Evolutionary conservation across 176 grass and related monocot genomes (phyloP).

Genomic region (Musa itinerans): DNA sequence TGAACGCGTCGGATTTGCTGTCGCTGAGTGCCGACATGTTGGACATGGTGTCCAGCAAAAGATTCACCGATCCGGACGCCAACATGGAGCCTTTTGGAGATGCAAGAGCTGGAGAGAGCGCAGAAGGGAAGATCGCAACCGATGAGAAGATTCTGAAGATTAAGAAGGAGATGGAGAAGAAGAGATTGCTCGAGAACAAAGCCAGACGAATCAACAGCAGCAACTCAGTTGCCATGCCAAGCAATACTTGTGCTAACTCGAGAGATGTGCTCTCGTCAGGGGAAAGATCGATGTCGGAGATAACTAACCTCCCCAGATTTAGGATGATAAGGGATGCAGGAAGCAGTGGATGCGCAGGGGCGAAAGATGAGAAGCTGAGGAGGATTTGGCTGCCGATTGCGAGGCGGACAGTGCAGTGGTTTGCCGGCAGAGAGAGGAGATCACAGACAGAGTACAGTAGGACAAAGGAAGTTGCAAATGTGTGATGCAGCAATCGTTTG

Average conservation of each 20-base stretch:
- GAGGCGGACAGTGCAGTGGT: constrained; percentile 54
- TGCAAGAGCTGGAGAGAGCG: background rate
- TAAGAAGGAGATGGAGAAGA: constrained; percentile 41
- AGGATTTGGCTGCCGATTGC: constrained; percentile 73
- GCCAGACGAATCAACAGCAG: background rate
- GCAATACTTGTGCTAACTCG: too few relatives aligned
- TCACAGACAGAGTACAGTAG: background rate
- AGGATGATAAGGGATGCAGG: constrained; percentile 9
- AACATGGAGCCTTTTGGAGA: background rate
- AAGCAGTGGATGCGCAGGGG: background rate
- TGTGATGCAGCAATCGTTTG: background rate
- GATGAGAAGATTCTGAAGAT: constrained; percentile 1
- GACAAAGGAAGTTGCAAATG: background rate
- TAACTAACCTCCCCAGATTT: constrained; percentile 54
- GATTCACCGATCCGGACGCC: constrained; percentile 9
- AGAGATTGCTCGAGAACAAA: constrained; percentile 30
- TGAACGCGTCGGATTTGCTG: constrained; percentile 68
- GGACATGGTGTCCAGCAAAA: constrained; percentile 39
- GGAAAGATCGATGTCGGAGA: constrained; percentile 75
- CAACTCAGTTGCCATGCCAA: background rate
- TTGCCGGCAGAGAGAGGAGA: constrained; percentile 30
- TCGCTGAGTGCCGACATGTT: constrained; percentile 64
- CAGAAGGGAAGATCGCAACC: background rate
- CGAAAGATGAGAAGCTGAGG: constrained; percentile 36
- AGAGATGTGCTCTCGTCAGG: constrained; percentile 38